These are phyloP conservation scores for Pseudocercospora macadamiae DNA, from an alignment of 2,329 filamentous ascomycete genomes.

Conservation along the genomic window DNA sequence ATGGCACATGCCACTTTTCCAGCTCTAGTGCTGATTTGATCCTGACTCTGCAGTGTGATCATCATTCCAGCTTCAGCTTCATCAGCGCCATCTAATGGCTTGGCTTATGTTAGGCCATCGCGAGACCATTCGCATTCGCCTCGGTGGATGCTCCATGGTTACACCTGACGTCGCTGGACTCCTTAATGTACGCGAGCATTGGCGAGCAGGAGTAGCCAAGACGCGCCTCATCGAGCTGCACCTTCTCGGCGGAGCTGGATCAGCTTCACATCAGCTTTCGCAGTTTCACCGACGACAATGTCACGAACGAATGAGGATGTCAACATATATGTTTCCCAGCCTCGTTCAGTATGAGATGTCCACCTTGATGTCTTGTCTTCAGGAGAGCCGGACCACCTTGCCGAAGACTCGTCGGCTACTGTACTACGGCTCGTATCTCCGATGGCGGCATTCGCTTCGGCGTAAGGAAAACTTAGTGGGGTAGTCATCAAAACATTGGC, in stretches of 20 bases:
- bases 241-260: no score
- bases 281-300: no score
- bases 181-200: no score
- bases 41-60: not conserved
- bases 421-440: constrained; percentile 3
- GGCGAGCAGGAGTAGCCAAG: no score
- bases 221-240: no score
- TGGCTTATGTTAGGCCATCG: not conserved
- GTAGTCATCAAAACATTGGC: not conserved
- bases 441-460: not conserved
- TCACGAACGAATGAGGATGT: not conserved
- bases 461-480: constrained; percentile 1
- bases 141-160: not conserved
- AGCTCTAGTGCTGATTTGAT: not conserved
- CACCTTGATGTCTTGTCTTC: not conserved
- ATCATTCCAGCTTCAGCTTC: not conserved
- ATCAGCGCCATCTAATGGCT: no score
- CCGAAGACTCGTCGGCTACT: not conserved
- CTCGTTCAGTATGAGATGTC: not conserved
- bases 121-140: not conserved
- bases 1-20: not conserved
- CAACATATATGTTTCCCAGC: not conserved
- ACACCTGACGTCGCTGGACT: no score
- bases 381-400: not conserved
- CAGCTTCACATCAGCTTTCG: no score